These are phyloP conservation scores for Drechslerella stenobrocha DNA, from an alignment of 2,329 filamentous ascomycete species.

Conservation along the genomic window DNA sequence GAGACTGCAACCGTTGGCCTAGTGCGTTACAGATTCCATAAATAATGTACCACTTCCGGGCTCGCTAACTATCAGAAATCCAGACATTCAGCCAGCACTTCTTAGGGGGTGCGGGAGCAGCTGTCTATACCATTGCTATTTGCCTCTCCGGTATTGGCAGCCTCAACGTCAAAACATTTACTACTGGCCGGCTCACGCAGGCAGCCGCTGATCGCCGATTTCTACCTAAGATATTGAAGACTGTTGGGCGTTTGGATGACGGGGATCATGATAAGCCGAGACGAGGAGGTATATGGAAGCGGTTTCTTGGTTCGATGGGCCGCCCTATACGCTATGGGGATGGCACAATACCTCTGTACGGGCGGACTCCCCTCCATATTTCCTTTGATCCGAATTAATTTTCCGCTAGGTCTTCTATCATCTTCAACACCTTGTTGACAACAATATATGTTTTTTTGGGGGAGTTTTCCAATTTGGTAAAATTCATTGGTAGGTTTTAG, in stretches of 20 bases:
- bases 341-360: slow-evolving; percentile 52
- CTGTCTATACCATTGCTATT: slow-evolving; percentile 57
- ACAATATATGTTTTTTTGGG: slow-evolving; percentile 52
- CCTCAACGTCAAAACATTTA: slow-evolving; percentile 59
- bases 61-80: slow-evolving; percentile 54
- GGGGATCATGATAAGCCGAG: slow-evolving; percentile 53
- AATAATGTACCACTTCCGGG: slow-evolving; percentile 51
- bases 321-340: slow-evolving; percentile 50
- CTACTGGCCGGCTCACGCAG: slow-evolving; percentile 57
- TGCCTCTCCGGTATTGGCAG: slow-evolving; percentile 57
- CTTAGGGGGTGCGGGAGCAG: slow-evolving; percentile 56
- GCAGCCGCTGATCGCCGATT: slow-evolving; percentile 55
- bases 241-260: slow-evolving; percentile 52
- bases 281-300: slow-evolving; percentile 46
- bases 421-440: slow-evolving; percentile 52
- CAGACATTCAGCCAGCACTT: slow-evolving; percentile 54
- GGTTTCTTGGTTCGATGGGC: slow-evolving; percentile 48
- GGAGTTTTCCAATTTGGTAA: slow-evolving; percentile 53
- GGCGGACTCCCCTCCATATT: slow-evolving; percentile 20
- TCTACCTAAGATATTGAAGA: slow-evolving; percentile 53
- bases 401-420: slow-evolving; percentile 50
- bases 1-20: slow-evolving; percentile 57
- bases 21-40: slow-evolving; percentile 53
- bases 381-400: slow-evolving; percentile 14
- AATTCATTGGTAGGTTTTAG: slow-evolving; percentile 51